These are phyloP conservation scores for Jatropha podagrica DNA, from an alignment of 441 rosid species.

Conservation along the genomic window DNA sequence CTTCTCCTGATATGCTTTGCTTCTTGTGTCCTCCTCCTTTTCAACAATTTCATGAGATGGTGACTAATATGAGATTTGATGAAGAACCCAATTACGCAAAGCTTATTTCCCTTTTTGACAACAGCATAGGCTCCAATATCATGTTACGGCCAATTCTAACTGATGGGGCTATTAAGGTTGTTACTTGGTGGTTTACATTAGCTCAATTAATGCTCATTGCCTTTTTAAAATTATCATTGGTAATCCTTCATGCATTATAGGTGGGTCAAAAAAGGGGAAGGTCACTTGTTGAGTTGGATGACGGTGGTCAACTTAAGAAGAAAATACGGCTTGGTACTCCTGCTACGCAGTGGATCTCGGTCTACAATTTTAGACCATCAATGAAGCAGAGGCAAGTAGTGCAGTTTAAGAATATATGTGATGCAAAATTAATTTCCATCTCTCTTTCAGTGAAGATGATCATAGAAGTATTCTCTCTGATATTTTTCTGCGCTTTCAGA, in stretches of 20 bases:
- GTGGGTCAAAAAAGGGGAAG: constrained; percentile 55
- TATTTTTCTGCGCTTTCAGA: neutral
- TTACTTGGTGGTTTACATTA: constrained; percentile 15
- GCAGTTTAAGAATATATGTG: neutral
- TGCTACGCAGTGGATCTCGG: constrained; percentile 61
- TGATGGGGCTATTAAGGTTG: constrained; percentile 57
- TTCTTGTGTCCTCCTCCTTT: constrained; percentile 57
- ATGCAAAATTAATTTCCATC: neutral
- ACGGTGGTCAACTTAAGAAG: constrained; percentile 45
- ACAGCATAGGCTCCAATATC: constrained; percentile 38
- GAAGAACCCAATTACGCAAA: constrained; percentile 63
- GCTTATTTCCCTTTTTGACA: constrained; percentile 50
- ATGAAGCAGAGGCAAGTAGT: constrained; percentile 59
- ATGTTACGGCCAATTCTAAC: constrained; percentile 46
- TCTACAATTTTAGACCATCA: constrained; percentile 47
- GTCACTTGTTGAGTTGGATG: constrained; percentile 41
- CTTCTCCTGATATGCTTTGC: constrained; percentile 53
- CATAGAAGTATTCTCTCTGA: neutral
- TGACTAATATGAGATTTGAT: constrained; percentile 57
- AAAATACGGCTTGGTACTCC: constrained; percentile 54
- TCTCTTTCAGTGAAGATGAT: neutral
- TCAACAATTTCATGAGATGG: constrained; percentile 51
- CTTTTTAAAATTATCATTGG: neutral
- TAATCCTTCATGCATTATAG: constrained; percentile 27
- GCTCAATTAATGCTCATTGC: neutral